Evolutionary conservation across 2,329 filamentous ascomycete genomes (phyloP), one percentile per base, ranked within the genome.

Genomic region (Sporothrix pallida): DNA sequence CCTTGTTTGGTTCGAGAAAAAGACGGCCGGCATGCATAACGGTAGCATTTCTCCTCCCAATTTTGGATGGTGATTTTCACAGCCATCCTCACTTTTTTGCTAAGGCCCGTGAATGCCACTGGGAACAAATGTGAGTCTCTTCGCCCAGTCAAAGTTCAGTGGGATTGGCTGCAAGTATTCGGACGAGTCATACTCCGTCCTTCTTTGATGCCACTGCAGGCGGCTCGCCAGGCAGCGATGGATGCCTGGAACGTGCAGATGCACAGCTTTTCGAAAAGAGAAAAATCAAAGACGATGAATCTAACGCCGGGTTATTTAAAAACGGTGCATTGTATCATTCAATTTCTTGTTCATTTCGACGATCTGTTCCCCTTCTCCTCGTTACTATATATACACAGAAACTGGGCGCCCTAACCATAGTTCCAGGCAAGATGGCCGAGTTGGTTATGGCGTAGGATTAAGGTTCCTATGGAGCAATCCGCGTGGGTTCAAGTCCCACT

Each of bases 401-500:
- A 42, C 48, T 26, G n/a, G 12, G 17, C 8, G 9, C 3, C 12
- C 12, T 50, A 6, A 46, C 48, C 69, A 71, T 65, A 20, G 26
- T 44, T 9, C 20, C 37, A 69, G 75, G 75, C 73, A 74, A 78
- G 77, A 78, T 78, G 77, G 77, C 77, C 77, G 77, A 78, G 77
- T 78, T 78, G 77, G 77, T 78, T 78, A 78, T 78, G 77, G 77
- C 77, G 77, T 76, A 77, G 76, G 77, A 77, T 77, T 77, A 78
- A 77, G 76, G 77, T 81, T 76, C 73, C 75, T 77, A 75, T 77
- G 76, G 76, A 77, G 76, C 75, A 77, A 77, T 77, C 80, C 80
- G 79, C 81, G 80, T 82, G 81, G 81, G 81, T 82, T 82, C 80
- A 79, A 82, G 78, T 82, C 81, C 80, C 80, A 82, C 80, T 80